Percentiles rank a stretch among this genome's conserved stretches.
phyloP scores from a whole-genome alignment of 1,284 basidiomycete species.

The Sphagnurus paluster region DNA sequence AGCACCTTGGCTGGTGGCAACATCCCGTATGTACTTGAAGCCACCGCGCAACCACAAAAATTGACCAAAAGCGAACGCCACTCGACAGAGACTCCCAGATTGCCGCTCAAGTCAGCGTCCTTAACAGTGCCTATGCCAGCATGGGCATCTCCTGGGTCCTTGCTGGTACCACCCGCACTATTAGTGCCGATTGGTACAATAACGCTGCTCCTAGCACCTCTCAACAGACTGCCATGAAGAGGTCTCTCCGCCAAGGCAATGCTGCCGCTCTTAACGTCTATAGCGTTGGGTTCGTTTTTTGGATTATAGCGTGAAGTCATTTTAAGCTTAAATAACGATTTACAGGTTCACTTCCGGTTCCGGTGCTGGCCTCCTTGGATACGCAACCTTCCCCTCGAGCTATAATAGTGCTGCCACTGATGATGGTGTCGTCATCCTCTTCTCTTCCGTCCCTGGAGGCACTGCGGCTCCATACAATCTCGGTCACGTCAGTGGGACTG shows the following conservation, averaged over 20 bases:
- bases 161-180: constrained; percentile 42
- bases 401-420: constrained; percentile 39
- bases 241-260: constrained; percentile 41
- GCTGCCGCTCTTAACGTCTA: constrained; percentile 50
- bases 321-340: background rate
- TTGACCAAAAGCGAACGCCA: background rate
- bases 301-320: background rate
- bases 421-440: constrained; percentile 52
- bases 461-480: constrained; percentile 44
- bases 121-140: constrained; percentile 47
- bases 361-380: constrained; percentile 46
- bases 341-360: constrained; percentile 33
- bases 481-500: constrained; percentile 43
- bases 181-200: constrained; percentile 51
- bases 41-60: background rate
- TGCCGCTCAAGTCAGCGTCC: constrained; percentile 40
- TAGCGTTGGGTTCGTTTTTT: constrained; percentile 41
- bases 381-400: constrained; percentile 48
- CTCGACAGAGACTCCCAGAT: constrained; percentile 34
- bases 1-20: constrained; percentile 42
- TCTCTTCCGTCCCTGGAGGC: constrained; percentile 51
- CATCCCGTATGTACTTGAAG: constrained; percentile 43
- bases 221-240: constrained; percentile 53
- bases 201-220: constrained; percentile 38
- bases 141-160: constrained; percentile 46